Percentiles rank a stretch among this genome's conserved stretches.
phyloP scores from a whole-genome alignment of 306 rosid species.

The Lathyrus tuberosus region DNA sequence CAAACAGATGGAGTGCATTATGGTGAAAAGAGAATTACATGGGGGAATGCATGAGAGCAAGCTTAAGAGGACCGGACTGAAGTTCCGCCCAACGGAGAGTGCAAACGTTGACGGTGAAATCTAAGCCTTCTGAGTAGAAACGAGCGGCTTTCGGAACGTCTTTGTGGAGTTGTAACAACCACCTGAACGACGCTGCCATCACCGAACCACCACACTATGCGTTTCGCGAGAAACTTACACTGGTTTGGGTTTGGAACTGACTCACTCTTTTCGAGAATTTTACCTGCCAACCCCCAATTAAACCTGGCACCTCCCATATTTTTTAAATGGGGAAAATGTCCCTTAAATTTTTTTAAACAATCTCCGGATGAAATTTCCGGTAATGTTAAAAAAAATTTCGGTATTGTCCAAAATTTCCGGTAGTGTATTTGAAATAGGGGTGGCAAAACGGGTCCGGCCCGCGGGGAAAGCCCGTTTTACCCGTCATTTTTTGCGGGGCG shows the following conservation, averaged over 20 bases:
- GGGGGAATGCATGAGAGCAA: slow-evolving; percentile 77
- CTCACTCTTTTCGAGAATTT: too few relatives aligned
- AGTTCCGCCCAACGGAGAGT: slow-evolving; percentile 89
- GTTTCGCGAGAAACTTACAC: background rate
- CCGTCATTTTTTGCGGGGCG: too few relatives aligned
- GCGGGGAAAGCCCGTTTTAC: too few relatives aligned
- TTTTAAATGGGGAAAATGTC: too few relatives aligned
- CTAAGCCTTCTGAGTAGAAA: slow-evolving; percentile 81
- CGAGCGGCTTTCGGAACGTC: slow-evolving; percentile 87
- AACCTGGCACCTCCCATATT: too few relatives aligned
- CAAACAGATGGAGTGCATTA: slow-evolving; percentile 48
- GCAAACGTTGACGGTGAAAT: slow-evolving; percentile 73
- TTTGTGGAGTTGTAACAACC: slow-evolving; percentile 76
- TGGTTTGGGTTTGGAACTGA: slow-evolving; percentile 1
- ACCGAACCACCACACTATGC: background rate
- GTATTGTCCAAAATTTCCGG: too few relatives aligned
- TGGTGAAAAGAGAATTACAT: slow-evolving; percentile 20
- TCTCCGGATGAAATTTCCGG: too few relatives aligned
- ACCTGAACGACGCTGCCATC: slow-evolving; percentile 76
- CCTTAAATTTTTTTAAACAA: too few relatives aligned
- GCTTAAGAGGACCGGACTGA: slow-evolving; percentile 83
- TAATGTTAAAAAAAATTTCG: too few relatives aligned
- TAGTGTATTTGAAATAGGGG: too few relatives aligned
- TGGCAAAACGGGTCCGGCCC: too few relatives aligned
- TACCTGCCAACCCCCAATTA: too few relatives aligned